A percentile compares a stretch with the other conserved stretches of the same genome.
Conservation (phyloP, 768 basidiomycete genomes). For the Phylloporus sp. region DNA sequence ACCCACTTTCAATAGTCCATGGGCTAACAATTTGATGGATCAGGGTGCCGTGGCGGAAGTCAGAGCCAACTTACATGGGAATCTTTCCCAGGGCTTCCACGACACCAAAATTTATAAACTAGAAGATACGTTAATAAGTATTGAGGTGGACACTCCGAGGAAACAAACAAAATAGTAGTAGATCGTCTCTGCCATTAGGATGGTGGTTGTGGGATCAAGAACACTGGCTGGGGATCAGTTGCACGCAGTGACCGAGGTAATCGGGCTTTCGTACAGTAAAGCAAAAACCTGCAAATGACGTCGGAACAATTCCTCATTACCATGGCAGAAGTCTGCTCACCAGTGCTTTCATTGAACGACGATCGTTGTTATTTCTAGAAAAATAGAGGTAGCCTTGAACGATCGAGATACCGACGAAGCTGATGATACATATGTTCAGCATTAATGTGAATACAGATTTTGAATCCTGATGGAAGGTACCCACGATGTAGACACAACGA, state of each 20-base stretch:
- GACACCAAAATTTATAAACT: conserved; percentile 14
- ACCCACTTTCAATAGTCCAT: conserved; percentile 15
- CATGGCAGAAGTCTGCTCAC: conserved; percentile 1
- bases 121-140: neutral
- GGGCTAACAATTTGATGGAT: conserved; percentile 4
- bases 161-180: conserved; percentile 18
- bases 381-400: conserved; percentile 21
- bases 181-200: conserved; percentile 16
- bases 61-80: conserved; percentile 6
- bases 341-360: conserved; percentile 11
- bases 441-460: neutral
- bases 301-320: neutral
- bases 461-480: conserved; percentile 2
- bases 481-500: conserved; percentile 14
- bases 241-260: neutral
- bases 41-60: neutral
- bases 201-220: conserved; percentile 15
- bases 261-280: conserved; percentile 9
- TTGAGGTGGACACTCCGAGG: neutral
- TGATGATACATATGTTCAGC: neutral
- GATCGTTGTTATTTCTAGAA: conserved; percentile 11
- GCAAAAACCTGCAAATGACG: conserved; percentile 9
- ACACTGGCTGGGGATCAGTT: conserved; percentile 9
- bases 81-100: conserved; percentile 3
- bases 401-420: conserved; percentile 19